Base-by-base conservation (phyloP, 1,284 basidiomycete species). In the Tilletia caries region DNA sequence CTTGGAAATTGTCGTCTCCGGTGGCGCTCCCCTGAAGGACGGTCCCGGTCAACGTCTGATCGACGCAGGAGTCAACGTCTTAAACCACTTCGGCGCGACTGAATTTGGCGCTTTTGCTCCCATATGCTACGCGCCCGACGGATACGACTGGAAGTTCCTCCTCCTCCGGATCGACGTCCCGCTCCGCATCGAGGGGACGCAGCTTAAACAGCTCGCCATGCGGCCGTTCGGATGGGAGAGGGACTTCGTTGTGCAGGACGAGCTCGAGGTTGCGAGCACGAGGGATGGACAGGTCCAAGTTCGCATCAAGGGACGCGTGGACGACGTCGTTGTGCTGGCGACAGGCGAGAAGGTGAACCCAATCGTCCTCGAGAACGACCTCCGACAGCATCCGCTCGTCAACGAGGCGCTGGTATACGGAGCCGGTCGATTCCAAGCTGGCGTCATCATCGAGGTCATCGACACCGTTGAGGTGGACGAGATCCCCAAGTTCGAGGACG, bases 391-490 rank as follows among this genome's bases (percentile, higher is more conserved):
- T 23, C 85, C 86, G 0, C 84, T 86, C 48, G 74, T 85, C 37
- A 76, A 77, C 37, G 85, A 86, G 71, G 88, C 86, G 33, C 86
- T 89, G 74, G 86, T 89, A 52, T 89, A 89, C 62, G 88, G 88
- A 13, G 84, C 86, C 33, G 86, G 84, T 13, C 82, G 86, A 43
- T 85, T 87, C 3, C 87, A 88, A 69, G 83, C 85, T 10, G 88
- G 88, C 4, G 86, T 85, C 10, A 82, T 89, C 18, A 85, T 89
- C 65, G 83, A 88, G n/a, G n/a, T n/a, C n/a, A n/a, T n/a, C n/a
- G n/a, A n/a, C n/a, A n/a, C n/a, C n/a, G n/a, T n/a, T n/a, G n/a
- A n/a, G n/a, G n/a, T n/a, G n/a, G n/a, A n/a, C n/a, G n/a, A n/a
- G n/a, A n/a, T n/a, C n/a, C n/a, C n/a, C n/a, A n/a, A n/a, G n/a